Evolutionary conservation across 2,329 filamentous ascomycete genomes (phyloP), one percentile per base, ranked within the genome.

Genomic region (Aspergillus nomiae): DNA sequence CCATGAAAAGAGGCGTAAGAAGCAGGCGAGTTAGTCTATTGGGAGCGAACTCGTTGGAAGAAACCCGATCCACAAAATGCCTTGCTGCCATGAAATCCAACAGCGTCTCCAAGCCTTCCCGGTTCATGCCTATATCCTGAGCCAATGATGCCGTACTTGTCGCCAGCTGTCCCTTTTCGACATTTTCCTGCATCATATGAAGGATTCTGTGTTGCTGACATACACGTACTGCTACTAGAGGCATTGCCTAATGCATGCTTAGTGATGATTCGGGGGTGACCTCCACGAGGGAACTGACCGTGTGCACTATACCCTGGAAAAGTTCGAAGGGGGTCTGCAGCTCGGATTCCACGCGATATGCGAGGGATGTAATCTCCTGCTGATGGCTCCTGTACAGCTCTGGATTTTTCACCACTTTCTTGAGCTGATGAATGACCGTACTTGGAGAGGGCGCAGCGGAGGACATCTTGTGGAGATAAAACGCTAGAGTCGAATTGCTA

Each of bases 401-500:
- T 51, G 48, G 48, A 32, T 51, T 19, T n/a, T 32, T 14, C 8
- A 28, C 48, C 28, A n/a, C 48, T 2, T 28, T 11, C 48, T 30
- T n/a, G 26, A 51, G 48, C 10, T 51, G 48, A 5, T n/a, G 24
- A 26, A 51, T 32, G 48, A 51, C 5, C 11, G 26, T 51, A 32
- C 28, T 21, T 46, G 43, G n/a, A 46, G n/a, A 7, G 48, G 48
- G 9, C 19, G 48, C 24, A 19, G 48, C 4, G 12, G 48, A 28
- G 26, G 8, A 10, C 26, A 51, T 46, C 4, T 21, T 21, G 19
- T 10, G 5, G 2, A 46, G 21, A 26, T 21, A 10, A 46, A 46
- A 1, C 3, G 26, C n/a, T 24, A 21, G 10, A 9, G n/a, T n/a
- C 11, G 1, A 26, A 26, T 26, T 0, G 11, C 2, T 24, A 4